A percentile compares a stretch with the other conserved stretches of the same genome.
These are phyloP conservation scores for Begonia peltatifolia DNA, from an alignment of 306 rosid genomes.

Conservation along the genomic window DNA sequence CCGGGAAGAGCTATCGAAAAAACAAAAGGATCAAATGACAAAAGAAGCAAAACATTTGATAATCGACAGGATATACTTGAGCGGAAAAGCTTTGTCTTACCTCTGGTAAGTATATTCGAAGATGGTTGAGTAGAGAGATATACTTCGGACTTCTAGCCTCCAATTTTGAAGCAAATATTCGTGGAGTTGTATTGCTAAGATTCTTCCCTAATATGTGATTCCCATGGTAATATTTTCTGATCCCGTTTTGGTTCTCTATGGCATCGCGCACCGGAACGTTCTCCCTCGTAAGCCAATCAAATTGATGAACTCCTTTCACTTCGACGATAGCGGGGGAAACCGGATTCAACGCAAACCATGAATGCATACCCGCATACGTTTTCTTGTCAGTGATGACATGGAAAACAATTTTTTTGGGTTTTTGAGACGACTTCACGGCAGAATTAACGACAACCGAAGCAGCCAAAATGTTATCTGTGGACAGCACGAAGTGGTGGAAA, in stretches of 20 bases:
- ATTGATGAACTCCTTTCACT: conserved; percentile 87
- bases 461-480: conserved; percentile 92
- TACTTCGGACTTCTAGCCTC: conserved; percentile 95
- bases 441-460: conserved; percentile 93
- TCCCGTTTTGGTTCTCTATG: conserved; percentile 75
- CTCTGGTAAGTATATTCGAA: conserved; percentile 93
- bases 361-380: conserved; percentile 95
- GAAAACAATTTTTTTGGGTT: conserved; percentile 77
- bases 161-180: conserved; percentile 67
- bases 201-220: conserved; percentile 54
- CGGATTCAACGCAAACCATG: conserved; percentile 94
- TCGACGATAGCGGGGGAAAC: conserved; percentile 80
- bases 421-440: conserved; percentile 59
- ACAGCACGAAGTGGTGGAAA: conserved; percentile 68
- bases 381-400: conserved; percentile 94
- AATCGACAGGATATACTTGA: not conserved
- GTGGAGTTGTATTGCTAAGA: conserved; percentile 55
- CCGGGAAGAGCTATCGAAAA: conserved; percentile 64
- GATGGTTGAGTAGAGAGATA: conserved; percentile 88
- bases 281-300: conserved; percentile 93
- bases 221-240: conserved; percentile 85
- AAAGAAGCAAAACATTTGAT: not conserved
- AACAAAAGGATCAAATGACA: not conserved
- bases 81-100: conserved; percentile 15
- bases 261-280: conserved; percentile 97